Conservation (phyloP, 768 basidiomycete species). For the Suillus hirtellus region DNA sequence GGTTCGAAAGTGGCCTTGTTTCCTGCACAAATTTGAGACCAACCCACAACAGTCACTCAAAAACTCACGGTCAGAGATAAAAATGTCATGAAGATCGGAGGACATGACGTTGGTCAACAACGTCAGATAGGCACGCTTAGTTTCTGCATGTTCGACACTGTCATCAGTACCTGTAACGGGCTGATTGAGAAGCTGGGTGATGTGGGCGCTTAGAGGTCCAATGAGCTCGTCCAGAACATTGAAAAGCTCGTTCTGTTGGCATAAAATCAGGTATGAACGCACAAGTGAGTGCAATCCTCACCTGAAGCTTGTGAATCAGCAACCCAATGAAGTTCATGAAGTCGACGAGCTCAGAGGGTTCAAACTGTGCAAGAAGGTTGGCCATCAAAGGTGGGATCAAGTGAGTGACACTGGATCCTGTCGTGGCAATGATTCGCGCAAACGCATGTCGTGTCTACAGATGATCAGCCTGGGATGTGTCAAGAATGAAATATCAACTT, state of each 20-base stretch:
- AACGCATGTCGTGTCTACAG: constrained; percentile 88
- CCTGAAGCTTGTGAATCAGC: constrained; percentile 89
- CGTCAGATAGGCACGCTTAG: constrained; percentile 85
- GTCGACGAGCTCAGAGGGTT: constrained; percentile 89
- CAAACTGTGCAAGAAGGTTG: constrained; percentile 88
- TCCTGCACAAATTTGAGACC: constrained; percentile 35
- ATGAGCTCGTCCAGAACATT: constrained; percentile 89
- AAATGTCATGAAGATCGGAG: constrained; percentile 78
- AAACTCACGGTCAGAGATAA: constrained; percentile 78
- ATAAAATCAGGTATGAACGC: constrained; percentile 5
- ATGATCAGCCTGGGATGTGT: constrained; percentile 13
- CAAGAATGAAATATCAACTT: constrained; percentile 30
- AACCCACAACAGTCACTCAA: constrained; percentile 25
- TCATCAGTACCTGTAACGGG: constrained; percentile 89
- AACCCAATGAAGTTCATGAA: constrained; percentile 95
- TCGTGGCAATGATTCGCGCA: constrained; percentile 86
- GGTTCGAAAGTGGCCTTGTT: constrained; percentile 69
- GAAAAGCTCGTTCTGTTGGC: constrained; percentile 73
- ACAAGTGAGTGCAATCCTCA: constrained; percentile 30
- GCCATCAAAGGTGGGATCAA: constrained; percentile 88
- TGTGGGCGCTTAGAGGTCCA: constrained; percentile 81
- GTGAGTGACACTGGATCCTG: constrained; percentile 82
- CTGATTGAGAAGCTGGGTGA: constrained; percentile 75
- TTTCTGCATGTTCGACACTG: constrained; percentile 70
- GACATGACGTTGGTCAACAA: constrained; percentile 81